Conservation (phyloP, 1,284 basidiomycete species). For the Fistulinella cinereoalba region DNA sequence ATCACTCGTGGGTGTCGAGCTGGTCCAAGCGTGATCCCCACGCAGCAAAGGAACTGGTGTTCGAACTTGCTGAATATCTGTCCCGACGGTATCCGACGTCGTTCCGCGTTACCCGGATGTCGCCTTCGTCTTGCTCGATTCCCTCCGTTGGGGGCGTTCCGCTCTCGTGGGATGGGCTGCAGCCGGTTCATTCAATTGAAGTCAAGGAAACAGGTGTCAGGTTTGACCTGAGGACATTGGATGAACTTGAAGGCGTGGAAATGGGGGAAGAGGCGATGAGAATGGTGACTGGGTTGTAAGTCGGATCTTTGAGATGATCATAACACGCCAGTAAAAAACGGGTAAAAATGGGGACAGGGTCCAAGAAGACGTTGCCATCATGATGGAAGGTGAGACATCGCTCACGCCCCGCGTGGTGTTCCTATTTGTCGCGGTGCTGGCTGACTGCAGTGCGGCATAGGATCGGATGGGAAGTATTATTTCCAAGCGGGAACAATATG, state of each 20-base stretch:
- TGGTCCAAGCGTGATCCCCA: not conserved
- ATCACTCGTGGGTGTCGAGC: conserved; percentile 12
- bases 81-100: conserved; percentile 58
- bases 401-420: too few relatives aligned
- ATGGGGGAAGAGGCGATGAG: conserved; percentile 57
- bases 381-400: conserved; percentile 59
- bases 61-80: conserved; percentile 66
- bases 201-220: conserved; percentile 48
- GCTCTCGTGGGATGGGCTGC: conserved; percentile 48
- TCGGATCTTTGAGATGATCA: not conserved
- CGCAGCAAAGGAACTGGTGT: conserved; percentile 59
- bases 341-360: conserved; percentile 36
- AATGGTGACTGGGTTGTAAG: conserved; percentile 64
- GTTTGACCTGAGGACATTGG: conserved; percentile 46
- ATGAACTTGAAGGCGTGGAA: conserved; percentile 28
- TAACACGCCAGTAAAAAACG: conserved; percentile 9
- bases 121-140: conserved; percentile 8
- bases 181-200: conserved; percentile 52
- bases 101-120: conserved; percentile 50
- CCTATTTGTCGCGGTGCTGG: conserved; percentile 2
- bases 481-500: conserved; percentile 72
- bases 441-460: conserved; percentile 28
- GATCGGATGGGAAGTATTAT: conserved; percentile 64
- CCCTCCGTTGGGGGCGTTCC: conserved; percentile 37
- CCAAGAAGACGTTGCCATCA: conserved; percentile 74